Evolutionary conservation across 345 rosid genomes (phyloP).

Genomic region (Passiflora organensis): DNA sequence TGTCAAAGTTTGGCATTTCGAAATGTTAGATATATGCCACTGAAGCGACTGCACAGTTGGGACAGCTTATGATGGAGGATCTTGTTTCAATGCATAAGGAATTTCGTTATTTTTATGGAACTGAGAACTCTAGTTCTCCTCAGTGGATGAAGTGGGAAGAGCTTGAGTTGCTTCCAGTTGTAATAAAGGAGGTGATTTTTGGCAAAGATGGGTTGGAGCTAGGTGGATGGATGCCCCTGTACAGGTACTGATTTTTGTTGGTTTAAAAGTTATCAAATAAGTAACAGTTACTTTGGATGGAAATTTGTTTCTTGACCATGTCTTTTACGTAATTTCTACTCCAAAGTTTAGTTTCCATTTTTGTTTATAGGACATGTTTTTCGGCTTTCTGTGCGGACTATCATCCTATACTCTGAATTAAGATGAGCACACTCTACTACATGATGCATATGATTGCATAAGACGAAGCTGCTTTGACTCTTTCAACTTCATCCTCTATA

Average conservation of each 20-base stretch:
- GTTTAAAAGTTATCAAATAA: neutral
- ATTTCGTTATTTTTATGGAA: constrained; percentile 53
- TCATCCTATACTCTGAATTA: no score
- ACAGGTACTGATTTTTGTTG: constrained; percentile 39
- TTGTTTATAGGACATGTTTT: no score
- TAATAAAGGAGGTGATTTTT: constrained; percentile 42
- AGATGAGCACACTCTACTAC: no score
- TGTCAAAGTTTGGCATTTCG: constrained; percentile 18
- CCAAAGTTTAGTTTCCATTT: no score
- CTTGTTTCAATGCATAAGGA: constrained; percentile 75
- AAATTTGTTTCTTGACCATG: no score
- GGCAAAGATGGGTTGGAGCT: constrained; percentile 60
- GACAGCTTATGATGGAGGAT: constrained; percentile 85
- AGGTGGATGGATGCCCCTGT: constrained; percentile 81
- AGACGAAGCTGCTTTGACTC: no score
- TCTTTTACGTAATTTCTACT: no score
- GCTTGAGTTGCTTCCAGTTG: constrained; percentile 46
- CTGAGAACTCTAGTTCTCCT: constrained; percentile 41
- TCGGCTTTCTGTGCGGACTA: no score
- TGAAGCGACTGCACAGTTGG: constrained; percentile 67
- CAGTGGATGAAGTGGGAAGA: constrained; percentile 68
- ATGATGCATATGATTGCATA: no score
- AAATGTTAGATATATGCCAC: constrained; percentile 58
- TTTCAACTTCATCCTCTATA: no score
- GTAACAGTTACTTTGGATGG: neutral